These are phyloP conservation scores for Daldinia grandis DNA, from an alignment of 495 filamentous ascomycete genomes.

Conservation along the genomic window DNA sequence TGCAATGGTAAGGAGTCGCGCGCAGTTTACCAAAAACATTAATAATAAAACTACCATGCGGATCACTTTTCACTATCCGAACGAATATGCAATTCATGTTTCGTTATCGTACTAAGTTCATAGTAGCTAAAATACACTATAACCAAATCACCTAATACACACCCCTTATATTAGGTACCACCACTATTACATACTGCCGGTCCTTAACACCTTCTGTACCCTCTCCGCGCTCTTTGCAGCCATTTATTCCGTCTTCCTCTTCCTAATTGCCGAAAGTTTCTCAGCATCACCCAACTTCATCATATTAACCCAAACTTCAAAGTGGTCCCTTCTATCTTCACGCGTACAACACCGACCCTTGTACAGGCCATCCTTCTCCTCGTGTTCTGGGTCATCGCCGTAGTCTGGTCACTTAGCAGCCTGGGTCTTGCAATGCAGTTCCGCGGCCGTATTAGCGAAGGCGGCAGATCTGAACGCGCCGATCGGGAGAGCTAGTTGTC, in stretches of 20 bases:
- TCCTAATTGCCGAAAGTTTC: neutral
- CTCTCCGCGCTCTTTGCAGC: neutral
- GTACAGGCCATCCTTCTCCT: neutral
- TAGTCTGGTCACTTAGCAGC: neutral
- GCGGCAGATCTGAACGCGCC: neutral
- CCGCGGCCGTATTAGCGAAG: neutral
- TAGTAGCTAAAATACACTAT: neutral
- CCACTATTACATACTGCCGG: no score
- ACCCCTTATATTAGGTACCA: no score
- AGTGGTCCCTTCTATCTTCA: neutral
- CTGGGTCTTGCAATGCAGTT: neutral
- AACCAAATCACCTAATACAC: no score
- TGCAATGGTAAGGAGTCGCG: neutral
- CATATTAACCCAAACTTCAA: neutral
- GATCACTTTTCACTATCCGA: neutral
- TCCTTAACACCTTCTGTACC: neutral
- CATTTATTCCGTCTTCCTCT: neutral
- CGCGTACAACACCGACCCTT: neutral
- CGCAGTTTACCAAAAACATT: neutral
- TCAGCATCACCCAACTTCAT: neutral
- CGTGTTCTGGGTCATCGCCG: neutral
- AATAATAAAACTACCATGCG: neutral
- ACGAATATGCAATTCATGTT: neutral
- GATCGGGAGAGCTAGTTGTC: neutral
- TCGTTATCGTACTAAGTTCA: neutral